Evolutionary conservation across 2,329 filamentous ascomycete species (phyloP), one percentile per base, ranked within the genome.

Genomic region (Ceratocystis albifundus): DNA sequence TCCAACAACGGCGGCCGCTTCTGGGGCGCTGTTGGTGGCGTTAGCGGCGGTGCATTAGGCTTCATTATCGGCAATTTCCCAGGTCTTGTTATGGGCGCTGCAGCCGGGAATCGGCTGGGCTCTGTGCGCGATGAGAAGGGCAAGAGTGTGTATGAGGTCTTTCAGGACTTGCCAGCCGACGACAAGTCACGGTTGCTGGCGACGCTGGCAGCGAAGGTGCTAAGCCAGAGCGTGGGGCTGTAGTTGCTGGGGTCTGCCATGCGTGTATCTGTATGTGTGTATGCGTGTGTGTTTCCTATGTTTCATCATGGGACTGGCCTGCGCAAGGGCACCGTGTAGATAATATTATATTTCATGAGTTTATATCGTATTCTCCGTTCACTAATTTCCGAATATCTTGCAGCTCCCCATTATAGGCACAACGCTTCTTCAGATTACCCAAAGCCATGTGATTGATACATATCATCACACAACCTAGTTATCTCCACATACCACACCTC

Each of bases 11-110:
- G 50, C 15, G 75, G 61, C 81, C 86, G 86, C 71, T 96, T 99
- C 76, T 99, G 94, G 93, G 82, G 86, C 66, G 76, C 96, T 69
- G 74, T 96, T 0, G 94, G 94, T 2, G 91, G 90, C 1, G 75
- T 93, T 50, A 94, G 90, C 73, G 94, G 94, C 41, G 93, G 88
- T 12, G 89, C 90, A 2, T 82, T 99, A 74, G 94, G 94, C 0
- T 97, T 97, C 75, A 99, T 99, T 71, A 83, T 97, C 30, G 94
- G 88, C 32, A 97, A 97, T 74, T 84, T 96, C 62, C 89, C 93
- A 0, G 94, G 94, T 0, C 82, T 93, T 72, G 76, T 97, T 46
- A 93, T 93, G 0, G 94, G 94, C 2, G 90, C 90, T 1, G 92
- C 96, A 1, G 93, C 92, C 0, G 94, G 94, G 10, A 97, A 96